phyloP scores from a whole-genome alignment of 1,284 basidiomycete species.

The Apiotrichum domesticum region DNA sequence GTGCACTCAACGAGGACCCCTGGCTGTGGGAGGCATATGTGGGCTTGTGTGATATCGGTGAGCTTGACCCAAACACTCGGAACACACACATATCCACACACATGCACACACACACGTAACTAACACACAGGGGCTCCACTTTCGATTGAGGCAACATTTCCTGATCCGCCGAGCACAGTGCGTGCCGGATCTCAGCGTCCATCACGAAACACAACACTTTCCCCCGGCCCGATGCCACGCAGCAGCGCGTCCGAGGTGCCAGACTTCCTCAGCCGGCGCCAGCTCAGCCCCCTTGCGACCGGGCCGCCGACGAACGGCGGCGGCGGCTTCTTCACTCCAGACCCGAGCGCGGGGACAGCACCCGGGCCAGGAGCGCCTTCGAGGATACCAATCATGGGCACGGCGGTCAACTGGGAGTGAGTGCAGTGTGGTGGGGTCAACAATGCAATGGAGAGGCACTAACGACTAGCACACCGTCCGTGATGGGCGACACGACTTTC shows the following conservation, averaged over 20 bases:
- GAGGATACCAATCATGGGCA: slow-evolving; percentile 32
- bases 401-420: slow-evolving; percentile 32
- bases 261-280: slow-evolving; percentile 52
- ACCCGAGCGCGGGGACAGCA: slow-evolving; percentile 16
- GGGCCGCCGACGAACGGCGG: slow-evolving; percentile 32
- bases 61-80: slow-evolving; percentile 24
- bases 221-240: slow-evolving; percentile 43
- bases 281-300: slow-evolving; percentile 40
- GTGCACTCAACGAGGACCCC: slow-evolving; percentile 67
- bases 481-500: slow-evolving; percentile 36
- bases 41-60: slow-evolving; percentile 76
- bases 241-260: slow-evolving; percentile 38
- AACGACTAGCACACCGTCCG: slow-evolving; percentile 27
- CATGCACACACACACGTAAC: no score
- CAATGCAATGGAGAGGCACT: slow-evolving; percentile 73
- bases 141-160: slow-evolving; percentile 24
- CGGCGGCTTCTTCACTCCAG: slow-evolving; percentile 72
- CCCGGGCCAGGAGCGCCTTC: neutral
- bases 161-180: slow-evolving; percentile 25
- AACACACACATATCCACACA: no score
- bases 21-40: slow-evolving; percentile 92
- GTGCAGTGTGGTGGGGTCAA: slow-evolving; percentile 31
- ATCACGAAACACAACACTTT: slow-evolving; percentile 53
- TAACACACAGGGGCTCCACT: slow-evolving; percentile 25
- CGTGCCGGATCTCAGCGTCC: slow-evolving; percentile 26